Conservation (phyloP, 2,329 filamentous ascomycete genomes). For the Rosellinia necatrix region DNA sequence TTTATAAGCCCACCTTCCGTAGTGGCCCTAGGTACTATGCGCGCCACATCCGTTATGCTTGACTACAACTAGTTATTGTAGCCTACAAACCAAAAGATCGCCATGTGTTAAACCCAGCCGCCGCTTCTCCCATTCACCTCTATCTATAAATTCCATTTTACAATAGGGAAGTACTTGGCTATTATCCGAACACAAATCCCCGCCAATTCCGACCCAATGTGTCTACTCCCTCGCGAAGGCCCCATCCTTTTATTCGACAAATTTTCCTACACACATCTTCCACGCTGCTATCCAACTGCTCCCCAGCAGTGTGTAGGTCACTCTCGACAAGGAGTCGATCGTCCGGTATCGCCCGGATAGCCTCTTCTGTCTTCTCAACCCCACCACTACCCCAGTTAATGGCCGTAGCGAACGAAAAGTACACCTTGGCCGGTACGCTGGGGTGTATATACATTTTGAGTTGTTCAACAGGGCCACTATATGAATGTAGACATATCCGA, state of each 20-base stretch:
- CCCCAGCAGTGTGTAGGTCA: slow-evolving; percentile 82
- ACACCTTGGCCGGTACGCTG: slow-evolving; percentile 75
- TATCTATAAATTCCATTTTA: background rate
- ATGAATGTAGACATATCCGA: slow-evolving; percentile 91
- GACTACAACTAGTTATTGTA: too few species aligned
- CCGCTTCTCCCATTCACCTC: background rate
- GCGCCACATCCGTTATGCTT: too few species aligned
- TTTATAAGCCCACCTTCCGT: too few species aligned
- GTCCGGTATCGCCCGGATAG: slow-evolving; percentile 74
- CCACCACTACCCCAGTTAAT: slow-evolving; percentile 72
- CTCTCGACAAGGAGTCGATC: slow-evolving; percentile 85
- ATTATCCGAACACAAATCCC: slow-evolving; percentile 71
- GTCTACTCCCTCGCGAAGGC: slow-evolving; percentile 69
- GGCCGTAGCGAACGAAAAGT: slow-evolving; percentile 83
- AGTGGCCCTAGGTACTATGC: too few species aligned
- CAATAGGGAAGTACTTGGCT: background rate
- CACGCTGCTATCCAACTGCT: slow-evolving; percentile 76
- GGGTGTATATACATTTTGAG: slow-evolving; percentile 78
- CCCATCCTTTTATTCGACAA: slow-evolving; percentile 80
- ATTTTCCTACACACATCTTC: slow-evolving; percentile 77
- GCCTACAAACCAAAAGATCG: background rate
- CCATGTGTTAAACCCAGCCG: background rate
- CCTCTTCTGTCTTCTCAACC: slow-evolving; percentile 60
- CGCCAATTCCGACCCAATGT: slow-evolving; percentile 76
- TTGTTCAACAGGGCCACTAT: slow-evolving; percentile 76